Conservation (phyloP, 176 grass and related monocot genomes). For the Triticum timopheevii region DNA sequence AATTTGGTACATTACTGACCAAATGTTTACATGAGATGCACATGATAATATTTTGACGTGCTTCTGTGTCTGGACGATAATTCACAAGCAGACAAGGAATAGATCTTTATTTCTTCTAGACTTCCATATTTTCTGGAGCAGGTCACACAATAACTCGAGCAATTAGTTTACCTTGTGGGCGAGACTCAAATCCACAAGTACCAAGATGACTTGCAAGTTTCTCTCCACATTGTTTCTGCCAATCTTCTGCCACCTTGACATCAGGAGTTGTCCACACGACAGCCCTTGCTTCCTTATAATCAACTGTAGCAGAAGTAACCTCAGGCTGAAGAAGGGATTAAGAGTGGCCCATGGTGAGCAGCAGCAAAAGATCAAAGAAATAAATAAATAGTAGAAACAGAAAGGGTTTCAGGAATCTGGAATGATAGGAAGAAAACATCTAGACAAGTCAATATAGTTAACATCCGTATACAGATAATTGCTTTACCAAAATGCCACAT, state of each 20-base stretch:
- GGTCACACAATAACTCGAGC: background rate
- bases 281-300: constrained; percentile 63
- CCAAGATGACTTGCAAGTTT: constrained; percentile 81
- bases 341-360: background rate
- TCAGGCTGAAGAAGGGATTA: constrained; percentile 47
- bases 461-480: background rate
- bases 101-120: background rate
- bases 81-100: background rate
- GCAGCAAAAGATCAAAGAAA: background rate
- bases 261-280: constrained; percentile 61
- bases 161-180: constrained; percentile 44
- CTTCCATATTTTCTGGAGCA: background rate
- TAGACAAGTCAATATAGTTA: background rate
- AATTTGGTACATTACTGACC: background rate
- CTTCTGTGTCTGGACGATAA: background rate
- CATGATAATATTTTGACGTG: background rate
- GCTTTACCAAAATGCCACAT: background rate
- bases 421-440: background rate
- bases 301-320: constrained; percentile 66
- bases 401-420: background rate
- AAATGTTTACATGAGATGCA: background rate
- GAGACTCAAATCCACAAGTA: constrained; percentile 83
- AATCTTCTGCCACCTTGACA: constrained; percentile 44
- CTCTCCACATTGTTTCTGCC: constrained; percentile 73
- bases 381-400: background rate